phyloP scores from a whole-genome alignment of 2,329 filamentous ascomycete species.

The Bipolaris cookei region DNA sequence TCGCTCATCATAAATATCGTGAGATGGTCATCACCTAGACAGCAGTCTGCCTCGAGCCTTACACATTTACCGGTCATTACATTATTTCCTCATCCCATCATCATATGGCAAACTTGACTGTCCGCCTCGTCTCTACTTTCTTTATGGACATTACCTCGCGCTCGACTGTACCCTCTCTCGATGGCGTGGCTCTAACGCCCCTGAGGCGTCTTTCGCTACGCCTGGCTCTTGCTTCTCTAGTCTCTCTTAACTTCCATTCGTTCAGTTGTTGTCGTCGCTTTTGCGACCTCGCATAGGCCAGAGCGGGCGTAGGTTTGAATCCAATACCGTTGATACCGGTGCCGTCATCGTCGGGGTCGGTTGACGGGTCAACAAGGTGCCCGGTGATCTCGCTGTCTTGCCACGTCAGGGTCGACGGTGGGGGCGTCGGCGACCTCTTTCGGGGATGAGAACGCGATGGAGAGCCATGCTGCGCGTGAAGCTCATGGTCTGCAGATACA shows the following conservation, averaged over 20 bases:
- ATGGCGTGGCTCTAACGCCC: constrained; percentile 37
- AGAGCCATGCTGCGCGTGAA: constrained; percentile 10
- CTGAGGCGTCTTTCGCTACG: constrained; percentile 59
- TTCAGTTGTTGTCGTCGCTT: constrained; percentile 64
- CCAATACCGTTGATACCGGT: constrained; percentile 69
- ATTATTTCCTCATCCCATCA: constrained; percentile 16
- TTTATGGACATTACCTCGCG: constrained; percentile 30
- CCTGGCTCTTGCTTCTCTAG: constrained; percentile 63
- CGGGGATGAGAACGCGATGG: constrained; percentile 28
- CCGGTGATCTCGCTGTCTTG: constrained; percentile 68
- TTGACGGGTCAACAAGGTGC: constrained; percentile 57
- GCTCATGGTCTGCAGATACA: constrained; percentile 6
- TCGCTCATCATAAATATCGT: constrained; percentile 24
- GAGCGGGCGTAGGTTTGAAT: constrained; percentile 66
- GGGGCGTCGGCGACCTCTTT: constrained; percentile 41
- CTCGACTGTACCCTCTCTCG: constrained; percentile 38
- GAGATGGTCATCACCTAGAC: constrained; percentile 28
- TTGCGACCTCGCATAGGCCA: constrained; percentile 63
- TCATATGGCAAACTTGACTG: constrained; percentile 42
- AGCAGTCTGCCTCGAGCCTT: not conserved
- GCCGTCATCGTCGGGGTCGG: constrained; percentile 65
- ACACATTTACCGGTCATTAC: constrained; percentile 19
- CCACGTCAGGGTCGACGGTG: constrained; percentile 57
- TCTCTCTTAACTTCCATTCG: constrained; percentile 66
- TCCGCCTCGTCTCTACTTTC: constrained; percentile 26